These are phyloP conservation scores for Helicocarpus griseus DNA, from an alignment of 2,329 filamentous ascomycete species.

Conservation along the genomic window DNA sequence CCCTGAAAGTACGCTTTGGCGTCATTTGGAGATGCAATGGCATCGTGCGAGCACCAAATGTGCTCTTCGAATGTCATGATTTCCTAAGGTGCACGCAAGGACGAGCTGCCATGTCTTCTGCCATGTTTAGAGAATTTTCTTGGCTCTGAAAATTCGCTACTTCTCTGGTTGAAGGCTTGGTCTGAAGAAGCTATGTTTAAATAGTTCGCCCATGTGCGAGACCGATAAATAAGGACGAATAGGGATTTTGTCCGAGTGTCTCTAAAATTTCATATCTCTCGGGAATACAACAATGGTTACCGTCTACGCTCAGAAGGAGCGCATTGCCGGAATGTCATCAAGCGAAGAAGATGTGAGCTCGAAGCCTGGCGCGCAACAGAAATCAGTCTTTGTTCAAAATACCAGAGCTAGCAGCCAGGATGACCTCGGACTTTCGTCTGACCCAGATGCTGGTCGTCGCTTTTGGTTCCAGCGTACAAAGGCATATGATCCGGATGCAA, in stretches of 20 bases:
- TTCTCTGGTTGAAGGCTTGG: too few relatives aligned
- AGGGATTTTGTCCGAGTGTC: too few relatives aligned
- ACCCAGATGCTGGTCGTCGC: conserved; percentile 11
- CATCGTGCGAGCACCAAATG: background rate
- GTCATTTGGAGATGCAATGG: background rate
- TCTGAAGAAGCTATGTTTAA: too few relatives aligned
- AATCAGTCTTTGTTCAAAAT: background rate
- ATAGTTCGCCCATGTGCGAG: too few relatives aligned
- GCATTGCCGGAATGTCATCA: background rate
- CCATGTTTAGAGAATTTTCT: too few relatives aligned
- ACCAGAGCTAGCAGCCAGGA: background rate
- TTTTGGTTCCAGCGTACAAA: conserved; percentile 23
- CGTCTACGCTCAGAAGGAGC: background rate
- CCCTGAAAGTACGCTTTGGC: background rate
- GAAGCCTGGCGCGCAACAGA: background rate
- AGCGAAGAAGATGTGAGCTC: background rate
- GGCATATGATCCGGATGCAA: conserved; percentile 17
- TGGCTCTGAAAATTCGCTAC: too few relatives aligned
- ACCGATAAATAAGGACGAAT: too few relatives aligned
- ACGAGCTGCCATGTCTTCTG: background rate
- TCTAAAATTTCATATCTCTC: background rate
- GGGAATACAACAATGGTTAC: background rate
- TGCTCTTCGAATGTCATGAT: background rate
- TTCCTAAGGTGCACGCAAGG: background rate
- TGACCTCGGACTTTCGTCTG: background rate